Evolutionary conservation across 2,329 filamentous ascomycete species (phyloP).

Genomic region (Coniochaeta pulveracea): DNA sequence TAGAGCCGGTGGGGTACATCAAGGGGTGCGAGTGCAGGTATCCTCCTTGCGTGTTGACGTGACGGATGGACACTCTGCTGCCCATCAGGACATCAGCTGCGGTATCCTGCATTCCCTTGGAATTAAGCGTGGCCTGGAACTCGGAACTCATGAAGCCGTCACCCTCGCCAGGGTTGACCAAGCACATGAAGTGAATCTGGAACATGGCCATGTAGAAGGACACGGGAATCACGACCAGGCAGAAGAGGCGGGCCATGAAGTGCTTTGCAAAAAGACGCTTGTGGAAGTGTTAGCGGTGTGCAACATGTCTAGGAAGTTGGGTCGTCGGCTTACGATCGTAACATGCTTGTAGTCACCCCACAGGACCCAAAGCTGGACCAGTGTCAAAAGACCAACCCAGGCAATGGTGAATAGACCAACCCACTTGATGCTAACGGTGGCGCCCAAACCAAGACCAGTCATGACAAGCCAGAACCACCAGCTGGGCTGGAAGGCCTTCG

Average conservation of each 20-base stretch:
- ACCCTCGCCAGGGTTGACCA: conserved; percentile 90
- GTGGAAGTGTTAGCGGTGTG: conserved; percentile 8
- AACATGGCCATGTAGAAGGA: conserved; percentile 97
- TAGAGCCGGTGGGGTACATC: conserved; percentile 96
- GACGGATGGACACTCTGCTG: conserved; percentile 74
- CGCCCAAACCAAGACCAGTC: conserved; percentile 77
- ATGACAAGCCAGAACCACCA: conserved; percentile 98
- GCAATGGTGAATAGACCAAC: conserved; percentile 97
- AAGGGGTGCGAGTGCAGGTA: conserved; percentile 94
- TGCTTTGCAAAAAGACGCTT: conserved; percentile 84
- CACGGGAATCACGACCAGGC: conserved; percentile 77
- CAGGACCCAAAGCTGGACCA: conserved; percentile 89
- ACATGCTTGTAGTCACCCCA: conserved; percentile 83
- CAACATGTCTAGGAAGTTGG: not conserved
- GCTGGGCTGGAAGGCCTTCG: conserved; percentile 72
- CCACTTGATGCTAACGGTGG: conserved; percentile 96
- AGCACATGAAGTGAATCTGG: conserved; percentile 86
- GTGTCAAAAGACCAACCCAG: conserved; percentile 86
- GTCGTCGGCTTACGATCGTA: conserved; percentile 56
- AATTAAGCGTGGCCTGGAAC: conserved; percentile 95
- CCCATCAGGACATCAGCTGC: conserved; percentile 86
- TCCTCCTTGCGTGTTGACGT: conserved; percentile 94
- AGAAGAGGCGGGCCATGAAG: conserved; percentile 82
- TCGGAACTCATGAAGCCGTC: conserved; percentile 99
- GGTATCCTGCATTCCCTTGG: conserved; percentile 91